Evolutionary conservation across 2,329 filamentous ascomycete species (phyloP), one percentile per base, ranked within the genome.

Genomic region (Pseudogymnoascus sp.): DNA sequence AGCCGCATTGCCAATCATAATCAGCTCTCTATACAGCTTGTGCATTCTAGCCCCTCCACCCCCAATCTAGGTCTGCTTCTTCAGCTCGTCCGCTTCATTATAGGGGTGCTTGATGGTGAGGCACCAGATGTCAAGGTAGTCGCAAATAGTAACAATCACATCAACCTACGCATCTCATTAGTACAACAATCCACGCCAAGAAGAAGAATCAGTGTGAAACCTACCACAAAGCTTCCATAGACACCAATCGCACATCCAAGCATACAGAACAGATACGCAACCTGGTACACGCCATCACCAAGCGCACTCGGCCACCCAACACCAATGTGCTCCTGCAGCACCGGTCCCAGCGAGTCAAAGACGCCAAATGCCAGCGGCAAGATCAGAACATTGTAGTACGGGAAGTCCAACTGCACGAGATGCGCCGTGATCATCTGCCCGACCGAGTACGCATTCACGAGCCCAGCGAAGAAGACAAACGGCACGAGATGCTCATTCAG

Each of bases 91-190:
- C 64, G 77, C 75, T 61, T 74, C 68, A 62, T 72, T 77, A 67
- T 82, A 81, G 21, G 84, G 85, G 70, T 97, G 87, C 83, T 99
- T 99, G 78, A 99, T 99, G 1, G 90, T 96, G 74, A 99, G 80
- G 74, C 95, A 99, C 91, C 92, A 97, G 69, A 99, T 99, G 74
- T 99, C 95, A 65, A 97, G 82, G 74, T 96, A 96, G 75, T 99
- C 95, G 77, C 95, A 99, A 70, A 99, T 97, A 31, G 91, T 96
- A 65, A 95, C 91, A 68, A 99, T 97, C 63, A 97, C 93, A 74
- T 97, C 95, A 33, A 96, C 76, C 80, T 81, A 63, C 21, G 44
- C n/a, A 21, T 14, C 8, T 26, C 5, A 10, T 64, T 31, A 66
- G 67, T 11, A 61, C 4, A 61, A 19, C 35, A 21, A 21, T 14